A percentile compares a stretch with the other conserved stretches of the same genome.
Conservation (phyloP, 345 rosid species). For the Rhizophora mangle region DNA sequence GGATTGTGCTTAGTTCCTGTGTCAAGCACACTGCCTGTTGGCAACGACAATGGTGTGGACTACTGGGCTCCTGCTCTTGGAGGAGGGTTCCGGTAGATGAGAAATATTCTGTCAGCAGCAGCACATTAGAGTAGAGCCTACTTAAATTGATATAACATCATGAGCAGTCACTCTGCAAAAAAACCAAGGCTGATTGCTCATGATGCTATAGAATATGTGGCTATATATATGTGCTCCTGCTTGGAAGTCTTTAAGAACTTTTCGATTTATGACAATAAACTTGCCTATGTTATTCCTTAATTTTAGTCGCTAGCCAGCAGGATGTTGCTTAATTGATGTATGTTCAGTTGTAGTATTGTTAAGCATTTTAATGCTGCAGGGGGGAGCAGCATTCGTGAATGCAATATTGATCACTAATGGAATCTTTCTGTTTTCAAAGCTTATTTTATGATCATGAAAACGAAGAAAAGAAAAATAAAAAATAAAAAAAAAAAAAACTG, state of each 20-base stretch:
- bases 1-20: constrained; percentile 29
- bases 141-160: constrained; percentile 74
- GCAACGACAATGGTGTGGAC: constrained; percentile 30
- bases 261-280: constrained; percentile 1
- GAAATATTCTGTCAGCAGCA: background rate
- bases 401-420: background rate
- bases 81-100: constrained; percentile 17
- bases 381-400: constrained; percentile 1
- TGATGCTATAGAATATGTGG: constrained; percentile 79
- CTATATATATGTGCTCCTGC: background rate
- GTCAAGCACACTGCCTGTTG: constrained; percentile 28
- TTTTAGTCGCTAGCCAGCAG: constrained; percentile 7
- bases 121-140: background rate
- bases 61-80: constrained; percentile 32
- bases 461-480: no score
- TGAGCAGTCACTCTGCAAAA: constrained; percentile 91
- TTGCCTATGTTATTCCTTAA: constrained; percentile 7
- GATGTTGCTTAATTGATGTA: background rate
- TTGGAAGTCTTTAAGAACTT: background rate
- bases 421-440: background rate
- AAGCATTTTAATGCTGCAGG: constrained; percentile 10
- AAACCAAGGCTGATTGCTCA: constrained; percentile 96
- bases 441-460: no score
- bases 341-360: constrained; percentile 5
- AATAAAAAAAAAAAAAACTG: no score